These are phyloP conservation scores for Alternaria sp. DNA, from an alignment of 2,329 filamentous ascomycete species.

Conservation along the genomic window DNA sequence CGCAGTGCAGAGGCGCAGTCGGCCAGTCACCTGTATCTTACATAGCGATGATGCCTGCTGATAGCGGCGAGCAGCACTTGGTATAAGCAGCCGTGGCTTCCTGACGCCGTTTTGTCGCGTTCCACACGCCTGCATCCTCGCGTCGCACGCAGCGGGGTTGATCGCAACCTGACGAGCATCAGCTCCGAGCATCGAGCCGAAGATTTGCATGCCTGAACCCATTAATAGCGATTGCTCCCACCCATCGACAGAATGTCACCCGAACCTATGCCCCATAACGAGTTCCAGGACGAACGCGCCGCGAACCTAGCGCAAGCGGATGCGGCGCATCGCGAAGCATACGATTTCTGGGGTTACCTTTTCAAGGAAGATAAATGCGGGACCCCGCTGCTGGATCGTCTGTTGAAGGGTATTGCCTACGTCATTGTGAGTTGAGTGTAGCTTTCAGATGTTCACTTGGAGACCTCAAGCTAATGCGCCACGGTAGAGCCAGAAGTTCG, in stretches of 20 bases:
- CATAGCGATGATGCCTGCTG: constrained; percentile 18
- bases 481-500: constrained; percentile 50
- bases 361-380: constrained; percentile 60
- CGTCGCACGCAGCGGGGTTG: constrained; percentile 24
- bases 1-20: constrained; percentile 32
- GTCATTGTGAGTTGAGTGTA: constrained; percentile 49
- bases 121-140: constrained; percentile 12
- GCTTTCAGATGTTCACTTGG: neutral
- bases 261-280: constrained; percentile 30
- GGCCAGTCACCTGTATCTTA: constrained; percentile 29
- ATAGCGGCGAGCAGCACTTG: constrained; percentile 11
- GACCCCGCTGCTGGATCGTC: constrained; percentile 53
- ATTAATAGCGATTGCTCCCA: constrained; percentile 1
- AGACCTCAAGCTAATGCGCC: constrained; percentile 14
- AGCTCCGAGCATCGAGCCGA: constrained; percentile 23
- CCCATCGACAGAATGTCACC: constrained; percentile 34
- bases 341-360: constrained; percentile 59
- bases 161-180: constrained; percentile 25
- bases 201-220: constrained; percentile 15
- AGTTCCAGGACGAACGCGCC: constrained; percentile 23
- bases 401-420: constrained; percentile 55
- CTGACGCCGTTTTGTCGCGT: constrained; percentile 4
- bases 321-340: constrained; percentile 50
- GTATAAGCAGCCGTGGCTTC: constrained; percentile 19
- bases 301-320: constrained; percentile 30